Evolutionary conservation across 1,284 basidiomycete species (phyloP).

Genomic region (Ustilago esculenta): DNA sequence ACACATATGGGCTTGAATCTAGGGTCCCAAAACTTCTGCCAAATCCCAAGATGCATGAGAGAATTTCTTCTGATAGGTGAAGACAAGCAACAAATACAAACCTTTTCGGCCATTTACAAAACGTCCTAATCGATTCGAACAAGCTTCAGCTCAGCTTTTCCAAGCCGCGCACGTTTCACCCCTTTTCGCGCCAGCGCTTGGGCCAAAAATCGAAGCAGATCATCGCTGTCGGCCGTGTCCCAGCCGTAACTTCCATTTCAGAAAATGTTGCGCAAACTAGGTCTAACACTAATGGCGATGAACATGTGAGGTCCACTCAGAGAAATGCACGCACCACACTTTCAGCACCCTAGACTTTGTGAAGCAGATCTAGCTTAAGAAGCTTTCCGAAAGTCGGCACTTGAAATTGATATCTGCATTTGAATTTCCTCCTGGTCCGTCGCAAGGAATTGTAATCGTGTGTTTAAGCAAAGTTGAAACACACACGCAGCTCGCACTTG

Average conservation of each 20-base stretch:
- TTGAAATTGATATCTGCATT: not conserved
- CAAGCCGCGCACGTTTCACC: constrained; percentile 11
- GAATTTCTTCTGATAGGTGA: constrained; percentile 17
- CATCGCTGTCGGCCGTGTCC: constrained; percentile 26
- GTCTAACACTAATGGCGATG: too few relatives aligned
- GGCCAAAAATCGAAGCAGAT: constrained; percentile 21
- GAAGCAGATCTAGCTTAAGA: too few relatives aligned
- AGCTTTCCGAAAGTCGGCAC: constrained; percentile 1
- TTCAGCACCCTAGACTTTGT: too few relatives aligned
- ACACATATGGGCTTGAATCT: not conserved
- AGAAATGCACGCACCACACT: constrained; percentile 18
- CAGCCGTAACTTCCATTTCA: constrained; percentile 19
- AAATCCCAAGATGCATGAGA: constrained; percentile 6
- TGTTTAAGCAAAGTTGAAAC: constrained; percentile 12
- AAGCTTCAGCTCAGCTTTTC: not conserved
- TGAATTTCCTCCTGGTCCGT: not conserved
- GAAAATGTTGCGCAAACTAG: too few relatives aligned
- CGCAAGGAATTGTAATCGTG: too few relatives aligned
- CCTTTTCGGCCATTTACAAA: too few relatives aligned
- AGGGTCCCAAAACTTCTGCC: constrained; percentile 4
- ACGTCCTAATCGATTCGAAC: too few relatives aligned
- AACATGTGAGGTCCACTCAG: too few relatives aligned
- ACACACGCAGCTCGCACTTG: constrained; percentile 1
- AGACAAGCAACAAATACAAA: constrained; percentile 14
- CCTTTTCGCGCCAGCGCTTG: constrained; percentile 6